Percentiles rank a stretch among this genome's conserved stretches.
phyloP scores from a whole-genome alignment of 352 stramenopile species.

The Globisporangium nodosum region DNA sequence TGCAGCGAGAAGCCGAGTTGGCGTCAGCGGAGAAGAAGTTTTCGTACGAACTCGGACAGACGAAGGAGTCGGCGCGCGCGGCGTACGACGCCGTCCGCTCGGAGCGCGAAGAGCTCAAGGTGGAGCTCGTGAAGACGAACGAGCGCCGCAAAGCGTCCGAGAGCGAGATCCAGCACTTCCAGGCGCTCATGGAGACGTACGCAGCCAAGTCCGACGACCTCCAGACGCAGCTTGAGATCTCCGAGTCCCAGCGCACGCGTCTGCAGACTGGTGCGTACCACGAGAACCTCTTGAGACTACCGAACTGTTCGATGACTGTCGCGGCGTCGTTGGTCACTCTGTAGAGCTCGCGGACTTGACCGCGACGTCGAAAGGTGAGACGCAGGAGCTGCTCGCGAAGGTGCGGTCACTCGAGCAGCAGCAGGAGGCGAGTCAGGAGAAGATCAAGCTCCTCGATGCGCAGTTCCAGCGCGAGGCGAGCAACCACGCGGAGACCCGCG shows the following conservation, averaged over 20 bases:
- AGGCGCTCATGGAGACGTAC: constrained; percentile 44
- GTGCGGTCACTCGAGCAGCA: constrained; percentile 25
- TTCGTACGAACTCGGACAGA: constrained; percentile 58
- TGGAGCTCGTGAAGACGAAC: constrained; percentile 46
- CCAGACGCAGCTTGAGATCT: constrained; percentile 39
- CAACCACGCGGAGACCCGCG: constrained; percentile 39
- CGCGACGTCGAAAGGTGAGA: constrained; percentile 21
- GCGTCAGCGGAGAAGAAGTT: constrained; percentile 57
- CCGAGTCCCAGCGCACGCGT: constrained; percentile 29
- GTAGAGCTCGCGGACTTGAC: constrained; percentile 37
- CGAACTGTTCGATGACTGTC: background rate
- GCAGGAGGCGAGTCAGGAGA: constrained; percentile 19
- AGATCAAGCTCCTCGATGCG: constrained; percentile 26
- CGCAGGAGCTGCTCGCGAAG: constrained; percentile 27
- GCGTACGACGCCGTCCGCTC: constrained; percentile 54
- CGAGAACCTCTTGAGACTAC: background rate
- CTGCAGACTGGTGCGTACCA: constrained; percentile 25
- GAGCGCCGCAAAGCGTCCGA: constrained; percentile 38
- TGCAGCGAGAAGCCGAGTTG: constrained; percentile 39
- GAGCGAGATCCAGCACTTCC: constrained; percentile 43
- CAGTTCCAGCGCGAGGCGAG: constrained; percentile 39
- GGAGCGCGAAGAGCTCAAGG: constrained; percentile 55
- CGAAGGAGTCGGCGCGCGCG: constrained; percentile 57
- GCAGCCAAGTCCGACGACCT: constrained; percentile 49
- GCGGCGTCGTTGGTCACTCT: background rate